Evolutionary conservation across 83 land plant species (phyloP).

Genomic region (Diphasiastrum complanatum): DNA sequence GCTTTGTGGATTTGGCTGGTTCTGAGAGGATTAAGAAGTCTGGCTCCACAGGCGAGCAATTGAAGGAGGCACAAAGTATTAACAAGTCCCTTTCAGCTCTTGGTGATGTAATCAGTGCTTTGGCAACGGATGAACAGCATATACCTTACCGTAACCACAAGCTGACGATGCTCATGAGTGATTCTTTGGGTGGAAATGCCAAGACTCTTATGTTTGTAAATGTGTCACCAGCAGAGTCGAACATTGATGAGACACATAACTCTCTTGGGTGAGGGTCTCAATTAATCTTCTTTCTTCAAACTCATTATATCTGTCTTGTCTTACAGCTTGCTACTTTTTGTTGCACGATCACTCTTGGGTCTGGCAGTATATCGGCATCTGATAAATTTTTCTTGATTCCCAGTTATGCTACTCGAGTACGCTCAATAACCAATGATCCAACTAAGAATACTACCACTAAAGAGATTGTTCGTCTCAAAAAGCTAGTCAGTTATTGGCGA

Average conservation of each 20-base stretch:
- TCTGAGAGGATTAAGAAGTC: conserved; percentile 98
- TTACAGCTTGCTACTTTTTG: too few relatives aligned
- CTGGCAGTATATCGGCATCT: too few relatives aligned
- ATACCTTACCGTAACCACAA: conserved; percentile 97
- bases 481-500: too few relatives aligned
- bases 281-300: too few relatives aligned
- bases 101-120: conserved; percentile 96
- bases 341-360: too few relatives aligned
- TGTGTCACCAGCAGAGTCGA: conserved; percentile 90
- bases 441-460: too few relatives aligned
- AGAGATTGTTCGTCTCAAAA: too few relatives aligned
- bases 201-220: conserved; percentile 99
- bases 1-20: conserved; percentile 98
- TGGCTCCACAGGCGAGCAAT: conserved; percentile 75
- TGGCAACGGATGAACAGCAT: conserved; percentile 78
- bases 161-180: conserved; percentile 97
- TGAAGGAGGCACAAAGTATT: conserved; percentile 98
- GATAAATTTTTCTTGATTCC: too few relatives aligned
- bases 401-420: too few relatives aligned
- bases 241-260: conserved; percentile 92
- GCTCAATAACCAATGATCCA: too few relatives aligned
- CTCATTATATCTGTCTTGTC: too few relatives aligned
- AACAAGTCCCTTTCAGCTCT: conserved; percentile 96
- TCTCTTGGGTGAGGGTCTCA: conserved; percentile 70
- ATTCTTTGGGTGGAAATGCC: conserved; percentile 99